A percentile compares a stretch with the other conserved stretches of the same genome.
These are phyloP conservation scores for Nyctanthes arbortristis DNA, from an alignment of 257 asterid genomes.

Conservation along the genomic window DNA sequence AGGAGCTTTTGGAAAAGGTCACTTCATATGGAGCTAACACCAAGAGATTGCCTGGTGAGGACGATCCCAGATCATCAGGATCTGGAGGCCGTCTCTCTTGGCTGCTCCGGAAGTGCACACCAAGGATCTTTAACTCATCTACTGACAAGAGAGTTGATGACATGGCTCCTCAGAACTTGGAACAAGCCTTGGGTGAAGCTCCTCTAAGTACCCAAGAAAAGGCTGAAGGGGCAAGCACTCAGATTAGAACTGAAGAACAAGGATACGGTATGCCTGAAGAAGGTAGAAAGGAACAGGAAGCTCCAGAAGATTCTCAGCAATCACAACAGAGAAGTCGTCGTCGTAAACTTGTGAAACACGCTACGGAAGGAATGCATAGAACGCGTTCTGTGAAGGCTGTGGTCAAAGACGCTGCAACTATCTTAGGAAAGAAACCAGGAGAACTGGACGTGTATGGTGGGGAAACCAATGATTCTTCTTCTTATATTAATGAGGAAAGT, in stretches of 20 bases:
- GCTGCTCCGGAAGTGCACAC: conserved; percentile 73
- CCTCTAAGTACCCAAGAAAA: conserved; percentile 31
- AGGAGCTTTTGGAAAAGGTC: conserved; percentile 57
- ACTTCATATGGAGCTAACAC: conserved; percentile 45
- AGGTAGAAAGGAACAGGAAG: conserved; percentile 34
- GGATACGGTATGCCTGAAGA: conserved; percentile 23
- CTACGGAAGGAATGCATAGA: conserved; percentile 44
- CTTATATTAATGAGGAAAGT: conserved; percentile 43
- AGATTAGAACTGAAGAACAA: conserved; percentile 19
- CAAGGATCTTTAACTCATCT: conserved; percentile 55
- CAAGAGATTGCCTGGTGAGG: conserved; percentile 42
- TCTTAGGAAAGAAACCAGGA: conserved; percentile 43
- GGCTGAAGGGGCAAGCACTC: conserved; percentile 34
- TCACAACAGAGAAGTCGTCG: conserved; percentile 41
- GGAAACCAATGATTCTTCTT: conserved; percentile 32
- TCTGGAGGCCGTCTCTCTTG: conserved; percentile 67
- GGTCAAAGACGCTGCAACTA: conserved; percentile 69
- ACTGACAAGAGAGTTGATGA: conserved; percentile 38
- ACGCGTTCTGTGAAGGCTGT: conserved; percentile 58
- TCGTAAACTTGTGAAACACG: conserved; percentile 40
- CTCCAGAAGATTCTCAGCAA: conserved; percentile 49
- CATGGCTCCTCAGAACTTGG: conserved; percentile 47
- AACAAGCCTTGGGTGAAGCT: conserved; percentile 43
- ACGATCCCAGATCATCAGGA: conserved; percentile 42
- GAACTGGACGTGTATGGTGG: conserved; percentile 31